Base-by-base conservation (phyloP, 2,329 filamentous ascomycete genomes). In the Chrysoporthe deuterocubensis region DNA sequence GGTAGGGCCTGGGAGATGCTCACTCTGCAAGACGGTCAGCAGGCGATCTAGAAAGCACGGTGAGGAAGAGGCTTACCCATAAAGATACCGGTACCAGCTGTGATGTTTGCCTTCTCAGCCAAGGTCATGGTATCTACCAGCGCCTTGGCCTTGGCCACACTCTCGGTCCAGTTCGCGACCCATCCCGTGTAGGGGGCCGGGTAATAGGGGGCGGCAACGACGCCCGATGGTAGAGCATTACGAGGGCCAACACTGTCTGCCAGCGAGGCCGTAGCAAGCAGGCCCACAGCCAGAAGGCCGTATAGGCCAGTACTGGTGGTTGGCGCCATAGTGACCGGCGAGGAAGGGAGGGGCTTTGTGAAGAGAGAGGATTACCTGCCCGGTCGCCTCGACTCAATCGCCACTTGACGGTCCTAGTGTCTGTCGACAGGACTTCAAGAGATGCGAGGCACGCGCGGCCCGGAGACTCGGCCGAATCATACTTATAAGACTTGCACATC, bases 91-190 rank as follows among this genome's bases (percentile, higher is more conserved):
- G 86, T 90, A 3, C 92, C 92, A 1, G 87, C 86, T 0, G 91
- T 93, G 63, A 94, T 84, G 74, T 94, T 94, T 3, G 90, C 89
- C 80, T 94, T 95, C 76, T 94, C 92, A 1, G 91, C 91, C 66
- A 95, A 78, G 0, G 91, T 94, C 91, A 95, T 92, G 60, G 88
- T 85, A 64, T 87, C 86, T 18, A 95, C 92, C 16, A 94, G 77
- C 3, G 81, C 78, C 67, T 88, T 84, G 1, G 92, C 92, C 73
- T 91, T 93, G 64, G 80, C 80, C 74, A 94, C 95, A 72, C 90
- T 90, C 21, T 86, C 85, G 32, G 81, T 81, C 92, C 92, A 95
- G 67, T 86, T 85, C 6, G 84, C 79, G 0, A 85, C 80, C 89
- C 92, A 94, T 50, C 92, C 92, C 62, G 91, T 91, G 63, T 88